Conservation (phyloP, 306 rosid genomes). For the Fagus sylvatica region DNA sequence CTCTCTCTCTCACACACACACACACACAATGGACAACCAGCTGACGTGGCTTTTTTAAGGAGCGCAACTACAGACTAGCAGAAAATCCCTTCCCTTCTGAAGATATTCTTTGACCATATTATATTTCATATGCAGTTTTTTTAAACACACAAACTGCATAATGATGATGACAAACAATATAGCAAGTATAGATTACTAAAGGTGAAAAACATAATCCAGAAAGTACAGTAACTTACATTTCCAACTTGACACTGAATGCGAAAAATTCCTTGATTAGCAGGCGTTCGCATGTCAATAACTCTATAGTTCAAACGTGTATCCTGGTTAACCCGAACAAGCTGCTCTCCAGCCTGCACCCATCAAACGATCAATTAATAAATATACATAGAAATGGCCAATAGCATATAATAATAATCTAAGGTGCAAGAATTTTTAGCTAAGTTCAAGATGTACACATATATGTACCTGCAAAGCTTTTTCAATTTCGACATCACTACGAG, state of each 20-base stretch:
- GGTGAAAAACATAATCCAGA: not conserved
- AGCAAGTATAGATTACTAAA: not conserved
- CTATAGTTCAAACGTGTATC: conserved; percentile 78
- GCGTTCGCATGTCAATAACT: conserved; percentile 73
- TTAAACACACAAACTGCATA: not conserved
- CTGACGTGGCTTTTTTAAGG: not conserved
- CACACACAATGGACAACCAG: not conserved
- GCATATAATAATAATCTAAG: not conserved
- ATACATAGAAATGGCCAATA: not conserved
- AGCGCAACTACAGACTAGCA: not conserved
- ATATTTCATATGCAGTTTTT: not conserved
- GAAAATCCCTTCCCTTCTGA: not conserved
- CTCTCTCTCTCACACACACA: not conserved
- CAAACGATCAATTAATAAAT: conserved; percentile 18
- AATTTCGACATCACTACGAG: conserved; percentile 76
- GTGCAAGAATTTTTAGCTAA: not conserved
- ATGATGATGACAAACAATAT: not conserved
- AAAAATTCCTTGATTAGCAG: conserved; percentile 85
- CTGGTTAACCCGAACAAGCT: conserved; percentile 83
- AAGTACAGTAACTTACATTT: conserved; percentile 36
- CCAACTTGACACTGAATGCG: conserved; percentile 65
- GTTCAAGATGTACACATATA: not conserved
- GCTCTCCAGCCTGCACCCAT: conserved; percentile 70
- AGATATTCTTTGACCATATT: not conserved
- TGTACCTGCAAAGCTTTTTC: conserved; percentile 71